These are phyloP conservation scores for Smithsoniella earleae DNA, from an alignment of 163 green algal species.

Conservation along the genomic window DNA sequence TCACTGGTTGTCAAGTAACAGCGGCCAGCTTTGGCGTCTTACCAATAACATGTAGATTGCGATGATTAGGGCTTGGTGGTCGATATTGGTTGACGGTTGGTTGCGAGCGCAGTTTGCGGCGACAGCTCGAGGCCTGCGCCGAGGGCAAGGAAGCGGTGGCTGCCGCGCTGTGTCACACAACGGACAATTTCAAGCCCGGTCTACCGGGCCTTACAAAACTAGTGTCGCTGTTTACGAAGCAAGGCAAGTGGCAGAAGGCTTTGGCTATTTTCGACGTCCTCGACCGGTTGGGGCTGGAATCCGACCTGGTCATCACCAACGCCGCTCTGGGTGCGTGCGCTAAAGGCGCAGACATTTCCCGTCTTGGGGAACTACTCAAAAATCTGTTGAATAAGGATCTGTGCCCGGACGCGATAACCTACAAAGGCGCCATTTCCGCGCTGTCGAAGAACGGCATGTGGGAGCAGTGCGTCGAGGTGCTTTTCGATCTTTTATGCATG, in stretches of 20 bases:
- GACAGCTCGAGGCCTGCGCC: conserved; percentile 6
- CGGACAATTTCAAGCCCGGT: neutral
- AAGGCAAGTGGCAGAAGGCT: conserved; percentile 28
- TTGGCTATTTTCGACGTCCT: conserved; percentile 14
- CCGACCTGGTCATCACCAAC: conserved; percentile 27
- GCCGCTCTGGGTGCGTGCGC: conserved; percentile 16
- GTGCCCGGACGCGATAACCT: conserved; percentile 13
- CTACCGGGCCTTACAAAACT: conserved; percentile 24
- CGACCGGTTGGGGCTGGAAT: neutral
- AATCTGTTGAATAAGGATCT: conserved; percentile 2
- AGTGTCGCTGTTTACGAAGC: conserved; percentile 29
- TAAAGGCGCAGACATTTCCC: neutral
- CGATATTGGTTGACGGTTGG: too few relatives aligned
- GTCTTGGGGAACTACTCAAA: conserved; percentile 4
- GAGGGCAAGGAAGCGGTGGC: neutral
- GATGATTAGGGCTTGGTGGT: too few relatives aligned
- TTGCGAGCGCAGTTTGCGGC: neutral
- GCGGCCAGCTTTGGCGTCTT: too few relatives aligned
- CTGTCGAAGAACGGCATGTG: conserved; percentile 23
- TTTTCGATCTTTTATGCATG: too few relatives aligned
- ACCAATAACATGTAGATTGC: too few relatives aligned
- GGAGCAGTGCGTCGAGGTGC: conserved; percentile 12
- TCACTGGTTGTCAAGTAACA: too few relatives aligned
- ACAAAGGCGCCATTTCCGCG: conserved; percentile 18
- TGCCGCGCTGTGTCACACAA: conserved; percentile 13